These are phyloP conservation scores for Arxiozyma slooffiae DNA, from an alignment of 1,139 yeast genomes.

Conservation along the genomic window DNA sequence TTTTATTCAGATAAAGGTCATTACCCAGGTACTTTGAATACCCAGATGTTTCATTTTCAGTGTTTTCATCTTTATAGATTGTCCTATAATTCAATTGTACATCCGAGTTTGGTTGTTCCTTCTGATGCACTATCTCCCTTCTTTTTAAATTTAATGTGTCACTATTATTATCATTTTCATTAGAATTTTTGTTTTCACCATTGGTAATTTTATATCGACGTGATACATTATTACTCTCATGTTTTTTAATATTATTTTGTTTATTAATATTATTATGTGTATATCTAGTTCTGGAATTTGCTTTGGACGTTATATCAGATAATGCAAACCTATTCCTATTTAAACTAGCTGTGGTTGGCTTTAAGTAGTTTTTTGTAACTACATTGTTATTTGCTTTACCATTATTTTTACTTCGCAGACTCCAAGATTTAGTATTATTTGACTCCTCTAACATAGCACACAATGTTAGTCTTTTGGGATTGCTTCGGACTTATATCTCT, in stretches of 20 bases:
- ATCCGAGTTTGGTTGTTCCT: background rate
- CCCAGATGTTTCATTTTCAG: background rate
- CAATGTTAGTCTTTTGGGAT: background rate
- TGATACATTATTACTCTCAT: background rate
- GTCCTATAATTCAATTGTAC: background rate
- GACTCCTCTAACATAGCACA: background rate
- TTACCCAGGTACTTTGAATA: background rate
- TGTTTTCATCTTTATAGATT: background rate
- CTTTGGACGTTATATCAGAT: conserved; percentile 4
- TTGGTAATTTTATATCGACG: background rate
- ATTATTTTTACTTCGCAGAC: background rate
- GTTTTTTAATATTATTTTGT: background rate
- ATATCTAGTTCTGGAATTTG: background rate
- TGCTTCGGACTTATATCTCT: background rate
- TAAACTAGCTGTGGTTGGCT: conserved; percentile 6
- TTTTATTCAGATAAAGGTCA: background rate
- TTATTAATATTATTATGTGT: background rate
- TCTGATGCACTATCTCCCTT: background rate
- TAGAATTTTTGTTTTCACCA: background rate
- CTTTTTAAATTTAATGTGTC: background rate
- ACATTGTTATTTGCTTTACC: background rate
- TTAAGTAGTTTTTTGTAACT: conserved; percentile 3
- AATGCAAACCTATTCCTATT: conserved; percentile 3
- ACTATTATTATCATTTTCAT: background rate
- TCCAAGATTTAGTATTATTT: background rate